Conservation (phyloP, 2,329 filamentous ascomycete genomes). For the Colletotrichum tabaci region DNA sequence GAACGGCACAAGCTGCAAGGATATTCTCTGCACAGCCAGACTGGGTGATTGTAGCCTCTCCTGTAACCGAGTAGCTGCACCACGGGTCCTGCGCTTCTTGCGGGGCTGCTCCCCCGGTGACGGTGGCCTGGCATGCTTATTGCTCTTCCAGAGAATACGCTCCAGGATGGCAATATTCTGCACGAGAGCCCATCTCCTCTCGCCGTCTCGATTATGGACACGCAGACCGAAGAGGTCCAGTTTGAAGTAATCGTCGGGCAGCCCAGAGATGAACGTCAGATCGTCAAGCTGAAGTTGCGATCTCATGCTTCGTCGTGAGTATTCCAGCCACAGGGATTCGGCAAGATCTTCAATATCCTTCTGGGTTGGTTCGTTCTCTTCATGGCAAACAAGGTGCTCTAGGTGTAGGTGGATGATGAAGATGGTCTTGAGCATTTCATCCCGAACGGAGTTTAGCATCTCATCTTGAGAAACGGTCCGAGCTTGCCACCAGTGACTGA, state of each 20-base stretch:
- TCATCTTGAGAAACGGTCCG: slow-evolving; percentile 74
- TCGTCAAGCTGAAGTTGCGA: slow-evolving; percentile 86
- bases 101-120: slow-evolving; percentile 62
- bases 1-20: slow-evolving; percentile 72
- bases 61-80: slow-evolving; percentile 61
- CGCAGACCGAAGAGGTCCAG: slow-evolving; percentile 68
- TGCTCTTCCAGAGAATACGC: slow-evolving; percentile 54
- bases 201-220: slow-evolving; percentile 66
- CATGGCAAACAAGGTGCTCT: slow-evolving; percentile 67
- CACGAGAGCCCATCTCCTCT: slow-evolving; percentile 73
- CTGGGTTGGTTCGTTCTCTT: slow-evolving; percentile 55
- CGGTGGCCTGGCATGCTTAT: slow-evolving; percentile 46
- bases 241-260: slow-evolving; percentile 61
- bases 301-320: slow-evolving; percentile 78
- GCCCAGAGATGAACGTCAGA: slow-evolving; percentile 69
- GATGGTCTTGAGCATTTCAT: slow-evolving; percentile 83
- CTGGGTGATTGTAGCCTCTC: slow-evolving; percentile 64
- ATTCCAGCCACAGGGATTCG: slow-evolving; percentile 83
- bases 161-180: slow-evolving; percentile 73
- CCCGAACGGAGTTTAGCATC: slow-evolving; percentile 75
- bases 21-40: slow-evolving; percentile 62
- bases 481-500: slow-evolving; percentile 84
- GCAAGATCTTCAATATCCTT: slow-evolving; percentile 74
- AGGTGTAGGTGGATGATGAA: slow-evolving; percentile 76
- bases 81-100: slow-evolving; percentile 65